A percentile compares a stretch with the other conserved stretches of the same genome.
Conservation (phyloP, 805 yeast genomes). For the Spathaspora sp. region DNA sequence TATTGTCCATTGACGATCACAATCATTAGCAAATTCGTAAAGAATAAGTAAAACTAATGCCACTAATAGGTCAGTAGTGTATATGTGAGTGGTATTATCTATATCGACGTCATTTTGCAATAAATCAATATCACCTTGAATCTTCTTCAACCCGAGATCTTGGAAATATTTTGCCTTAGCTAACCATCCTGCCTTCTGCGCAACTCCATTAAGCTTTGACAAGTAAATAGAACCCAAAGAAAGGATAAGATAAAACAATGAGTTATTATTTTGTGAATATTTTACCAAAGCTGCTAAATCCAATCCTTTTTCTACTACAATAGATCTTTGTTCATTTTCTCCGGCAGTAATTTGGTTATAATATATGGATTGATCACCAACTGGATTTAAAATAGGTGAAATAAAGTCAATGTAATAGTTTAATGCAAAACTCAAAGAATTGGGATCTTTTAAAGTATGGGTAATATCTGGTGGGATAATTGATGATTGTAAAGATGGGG, state of each 20-base stretch:
- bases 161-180: slow-evolving; percentile 14
- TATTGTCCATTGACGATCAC: slow-evolving; percentile 18
- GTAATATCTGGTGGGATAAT: slow-evolving; percentile 20
- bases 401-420: slow-evolving; percentile 21
- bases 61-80: slow-evolving; percentile 15
- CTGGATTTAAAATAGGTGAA: slow-evolving; percentile 27
- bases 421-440: slow-evolving; percentile 17
- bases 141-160: slow-evolving; percentile 12
- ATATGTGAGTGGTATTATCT: neutral
- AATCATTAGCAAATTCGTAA: slow-evolving; percentile 24
- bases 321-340: slow-evolving; percentile 3
- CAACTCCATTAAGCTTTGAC: slow-evolving; percentile 11
- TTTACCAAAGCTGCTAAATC: slow-evolving; percentile 18
- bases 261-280: slow-evolving; percentile 19
- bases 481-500: slow-evolving; percentile 15
- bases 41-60: slow-evolving; percentile 19
- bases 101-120: slow-evolving; percentile 1
- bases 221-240: slow-evolving; percentile 24
- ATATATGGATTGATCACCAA: slow-evolving; percentile 12
- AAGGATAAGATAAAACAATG: slow-evolving; percentile 20
- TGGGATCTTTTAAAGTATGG: slow-evolving; percentile 6
- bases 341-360: slow-evolving; percentile 3
- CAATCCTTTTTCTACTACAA: slow-evolving; percentile 21
- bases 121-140: slow-evolving; percentile 7
- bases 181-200: slow-evolving; percentile 15